Conservation (phyloP, 2,329 filamentous ascomycete genomes). For the Phaeoacremonium minimum region DNA sequence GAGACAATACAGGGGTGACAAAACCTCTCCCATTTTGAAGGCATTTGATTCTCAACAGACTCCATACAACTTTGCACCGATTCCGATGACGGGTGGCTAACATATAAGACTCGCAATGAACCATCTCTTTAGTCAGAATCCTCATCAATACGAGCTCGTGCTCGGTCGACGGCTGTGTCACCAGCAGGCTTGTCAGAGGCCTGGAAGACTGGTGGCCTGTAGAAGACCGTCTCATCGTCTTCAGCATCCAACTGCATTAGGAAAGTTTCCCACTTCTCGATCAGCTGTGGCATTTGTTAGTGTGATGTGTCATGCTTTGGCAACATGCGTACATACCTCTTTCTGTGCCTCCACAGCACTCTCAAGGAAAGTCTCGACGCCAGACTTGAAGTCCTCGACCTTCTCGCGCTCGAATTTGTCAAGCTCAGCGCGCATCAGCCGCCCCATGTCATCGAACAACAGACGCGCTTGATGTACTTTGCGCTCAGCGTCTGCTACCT, state of each 20-base stretch:
- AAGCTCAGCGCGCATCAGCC: slow-evolving; percentile 84
- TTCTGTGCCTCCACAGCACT: slow-evolving; percentile 97
- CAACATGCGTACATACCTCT: slow-evolving; percentile 60
- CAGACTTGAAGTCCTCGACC: slow-evolving; percentile 98
- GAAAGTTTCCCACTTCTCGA: slow-evolving; percentile 98
- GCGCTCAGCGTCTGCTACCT: slow-evolving; percentile 91
- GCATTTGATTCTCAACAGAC: no score
- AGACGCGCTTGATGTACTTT: slow-evolving; percentile 87
- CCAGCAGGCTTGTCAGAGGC: slow-evolving; percentile 43
- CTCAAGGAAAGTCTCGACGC: slow-evolving; percentile 95
- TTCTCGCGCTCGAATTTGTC: slow-evolving; percentile 96
- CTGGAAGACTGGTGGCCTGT: slow-evolving; percentile 57
- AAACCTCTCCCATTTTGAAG: slow-evolving; percentile 19
- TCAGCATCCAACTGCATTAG: slow-evolving; percentile 93
- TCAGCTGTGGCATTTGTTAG: slow-evolving; percentile 37
- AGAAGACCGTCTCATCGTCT: slow-evolving; percentile 72
- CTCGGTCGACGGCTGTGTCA: slow-evolving; percentile 57
- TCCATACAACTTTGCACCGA: no score
- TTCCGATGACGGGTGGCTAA: no score
- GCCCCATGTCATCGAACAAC: slow-evolving; percentile 95
- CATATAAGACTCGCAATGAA: slow-evolving; percentile 43
- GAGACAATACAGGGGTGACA: neutral
- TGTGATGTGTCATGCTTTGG: slow-evolving; percentile 12
- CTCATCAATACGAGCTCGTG: slow-evolving; percentile 53
- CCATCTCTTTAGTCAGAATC: slow-evolving; percentile 48